These are phyloP conservation scores for Sclerotinia trifoliorum DNA, from an alignment of 2,329 filamentous ascomycete species.

Conservation along the genomic window DNA sequence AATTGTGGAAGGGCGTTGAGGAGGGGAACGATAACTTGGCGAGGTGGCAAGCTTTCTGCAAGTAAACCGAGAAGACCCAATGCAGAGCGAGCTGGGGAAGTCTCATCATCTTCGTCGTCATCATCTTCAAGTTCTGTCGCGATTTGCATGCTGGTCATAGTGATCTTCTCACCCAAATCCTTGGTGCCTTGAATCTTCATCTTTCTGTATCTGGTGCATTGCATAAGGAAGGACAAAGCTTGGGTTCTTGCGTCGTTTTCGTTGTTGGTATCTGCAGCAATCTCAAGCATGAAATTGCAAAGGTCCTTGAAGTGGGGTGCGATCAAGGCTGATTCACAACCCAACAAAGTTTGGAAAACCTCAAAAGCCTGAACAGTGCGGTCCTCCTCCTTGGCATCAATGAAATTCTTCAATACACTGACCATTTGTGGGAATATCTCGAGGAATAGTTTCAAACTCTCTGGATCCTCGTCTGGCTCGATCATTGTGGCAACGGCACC, in stretches of 20 bases:
- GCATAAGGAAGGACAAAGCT: slow-evolving; percentile 89
- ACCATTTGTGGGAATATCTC: slow-evolving; percentile 84
- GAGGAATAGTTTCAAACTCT: slow-evolving; percentile 73
- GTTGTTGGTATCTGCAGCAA: slow-evolving; percentile 72
- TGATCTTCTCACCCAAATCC: slow-evolving; percentile 80
- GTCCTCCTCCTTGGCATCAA: slow-evolving; percentile 80
- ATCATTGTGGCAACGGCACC: slow-evolving; percentile 85
- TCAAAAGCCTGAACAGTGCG: slow-evolving; percentile 89
- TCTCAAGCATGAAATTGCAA: slow-evolving; percentile 88
- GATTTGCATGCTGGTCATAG: slow-evolving; percentile 83
- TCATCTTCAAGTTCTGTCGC: slow-evolving; percentile 83
- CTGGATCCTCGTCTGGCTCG: slow-evolving; percentile 79
- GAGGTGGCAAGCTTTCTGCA: slow-evolving; percentile 82
- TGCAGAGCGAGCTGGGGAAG: slow-evolving; percentile 80
- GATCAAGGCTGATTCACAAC: slow-evolving; percentile 82
- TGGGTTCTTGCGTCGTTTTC: slow-evolving; percentile 86
- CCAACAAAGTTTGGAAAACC: slow-evolving; percentile 92
- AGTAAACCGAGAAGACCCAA: slow-evolving; percentile 87
- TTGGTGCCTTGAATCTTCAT: slow-evolving; percentile 92
- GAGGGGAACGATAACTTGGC: slow-evolving; percentile 89
- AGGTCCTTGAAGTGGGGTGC: slow-evolving; percentile 86
- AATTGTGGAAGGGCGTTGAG: slow-evolving; percentile 83
- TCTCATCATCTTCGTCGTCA: slow-evolving; percentile 70
- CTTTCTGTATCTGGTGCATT: slow-evolving; percentile 86
- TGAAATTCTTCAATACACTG: slow-evolving; percentile 78